Percentiles rank a stretch among this genome's conserved stretches.
phyloP scores from a whole-genome alignment of 495 filamentous ascomycete genomes.

The Parachaetomium inaequale region DNA sequence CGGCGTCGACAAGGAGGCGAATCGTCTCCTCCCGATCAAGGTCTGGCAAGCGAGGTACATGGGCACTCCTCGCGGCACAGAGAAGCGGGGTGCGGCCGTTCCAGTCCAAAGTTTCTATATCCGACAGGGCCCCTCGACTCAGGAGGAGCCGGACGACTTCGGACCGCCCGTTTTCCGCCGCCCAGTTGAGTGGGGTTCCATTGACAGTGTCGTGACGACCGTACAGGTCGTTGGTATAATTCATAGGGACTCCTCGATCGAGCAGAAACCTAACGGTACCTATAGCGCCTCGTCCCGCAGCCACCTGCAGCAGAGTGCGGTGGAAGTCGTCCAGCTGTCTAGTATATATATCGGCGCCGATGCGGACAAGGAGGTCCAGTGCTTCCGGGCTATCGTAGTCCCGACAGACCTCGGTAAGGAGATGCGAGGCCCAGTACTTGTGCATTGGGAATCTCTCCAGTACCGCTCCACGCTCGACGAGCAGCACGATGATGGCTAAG shows the following conservation, averaged over 20 bases:
- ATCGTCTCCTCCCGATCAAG: slow-evolving; percentile 8
- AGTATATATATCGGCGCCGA: slow-evolving; percentile 3
- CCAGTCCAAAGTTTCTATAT: slow-evolving; percentile 2
- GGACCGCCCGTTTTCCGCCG: not conserved
- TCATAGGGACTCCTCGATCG: slow-evolving; percentile 7
- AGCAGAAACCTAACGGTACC: not conserved
- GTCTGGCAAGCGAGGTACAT: not conserved
- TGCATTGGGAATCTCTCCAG: not conserved
- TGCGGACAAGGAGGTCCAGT: slow-evolving; percentile 1
- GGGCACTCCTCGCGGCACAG: not conserved
- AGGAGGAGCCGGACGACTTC: not conserved
- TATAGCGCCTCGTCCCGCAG: slow-evolving; percentile 1
- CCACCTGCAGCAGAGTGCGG: not conserved
- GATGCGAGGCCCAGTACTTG: not conserved
- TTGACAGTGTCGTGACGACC: not conserved
- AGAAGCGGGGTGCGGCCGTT: not conserved
- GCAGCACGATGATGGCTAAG: slow-evolving; percentile 1
- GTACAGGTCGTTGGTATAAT: not conserved
- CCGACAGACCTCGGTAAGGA: slow-evolving; percentile 5
- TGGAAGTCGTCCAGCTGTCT: not conserved
- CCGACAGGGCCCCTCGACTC: not conserved
- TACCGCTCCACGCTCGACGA: slow-evolving; percentile 7
- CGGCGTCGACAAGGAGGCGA: slow-evolving; percentile 1
- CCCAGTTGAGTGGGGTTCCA: slow-evolving; percentile 4
- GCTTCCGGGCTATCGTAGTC: slow-evolving; percentile 9